phyloP scores from a whole-genome alignment of 441 rosid genomes.

The Theobroma grandiflorum region DNA sequence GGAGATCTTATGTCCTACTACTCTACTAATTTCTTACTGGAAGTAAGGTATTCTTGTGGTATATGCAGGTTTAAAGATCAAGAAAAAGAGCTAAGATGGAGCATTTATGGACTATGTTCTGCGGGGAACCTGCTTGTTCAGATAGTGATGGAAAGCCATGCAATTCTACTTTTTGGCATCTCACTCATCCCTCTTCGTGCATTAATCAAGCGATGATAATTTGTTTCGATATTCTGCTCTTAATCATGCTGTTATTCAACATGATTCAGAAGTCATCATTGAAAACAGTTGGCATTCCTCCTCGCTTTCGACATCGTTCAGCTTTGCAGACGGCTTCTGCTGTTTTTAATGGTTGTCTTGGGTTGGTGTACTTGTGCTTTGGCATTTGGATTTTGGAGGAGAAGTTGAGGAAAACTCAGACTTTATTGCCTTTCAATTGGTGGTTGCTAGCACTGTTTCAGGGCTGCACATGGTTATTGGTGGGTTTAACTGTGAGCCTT shows the following conservation, averaged over 20 bases:
- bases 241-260: slow-evolving; percentile 52
- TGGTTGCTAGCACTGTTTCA: slow-evolving; percentile 65
- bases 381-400: slow-evolving; percentile 73
- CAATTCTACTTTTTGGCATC: slow-evolving; percentile 30
- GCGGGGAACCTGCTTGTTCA: slow-evolving; percentile 57
- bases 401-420: slow-evolving; percentile 49
- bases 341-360: slow-evolving; percentile 69
- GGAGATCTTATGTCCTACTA: neutral
- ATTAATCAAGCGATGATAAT: slow-evolving; percentile 53
- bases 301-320: slow-evolving; percentile 40
- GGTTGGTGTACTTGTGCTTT: slow-evolving; percentile 59
- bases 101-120: slow-evolving; percentile 56
- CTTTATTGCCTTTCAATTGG: slow-evolving; percentile 54
- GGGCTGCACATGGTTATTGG: slow-evolving; percentile 71
- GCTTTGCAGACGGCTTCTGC: slow-evolving; percentile 62
- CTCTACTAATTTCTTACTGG: neutral
- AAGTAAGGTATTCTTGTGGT: neutral
- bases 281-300: slow-evolving; percentile 33
- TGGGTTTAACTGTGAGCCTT: slow-evolving; percentile 59
- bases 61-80: slow-evolving; percentile 22
- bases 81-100: slow-evolving; percentile 39
- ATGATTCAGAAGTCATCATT: slow-evolving; percentile 55
- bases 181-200: slow-evolving; percentile 57
- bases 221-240: slow-evolving; percentile 62
- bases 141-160: slow-evolving; percentile 33